Evolutionary conservation across 1,284 basidiomycete species (phyloP).

Genomic region (Cutaneotrichosporon cutaneum): DNA sequence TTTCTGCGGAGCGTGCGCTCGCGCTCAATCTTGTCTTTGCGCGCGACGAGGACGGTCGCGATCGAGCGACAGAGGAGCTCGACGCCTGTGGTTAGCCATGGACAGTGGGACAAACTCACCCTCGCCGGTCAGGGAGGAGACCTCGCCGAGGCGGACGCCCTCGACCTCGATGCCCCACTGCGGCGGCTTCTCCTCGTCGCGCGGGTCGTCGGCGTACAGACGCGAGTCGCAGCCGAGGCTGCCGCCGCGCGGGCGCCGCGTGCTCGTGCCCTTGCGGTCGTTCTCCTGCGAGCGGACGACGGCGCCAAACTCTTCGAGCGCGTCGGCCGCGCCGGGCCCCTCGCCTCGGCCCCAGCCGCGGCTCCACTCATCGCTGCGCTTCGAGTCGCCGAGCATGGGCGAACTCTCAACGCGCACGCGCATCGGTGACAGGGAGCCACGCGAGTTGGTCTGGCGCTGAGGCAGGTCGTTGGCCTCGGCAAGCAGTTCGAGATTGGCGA

Average conservation of each 20-base stretch:
- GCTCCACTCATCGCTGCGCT: conserved; percentile 45
- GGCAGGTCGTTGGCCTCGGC: conserved; percentile 35
- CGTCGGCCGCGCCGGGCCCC: conserved; percentile 42
- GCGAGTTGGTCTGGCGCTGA: conserved; percentile 9
- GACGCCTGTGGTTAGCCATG: conserved; percentile 30
- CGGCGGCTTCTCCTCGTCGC: conserved; percentile 23
- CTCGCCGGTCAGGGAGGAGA: conserved; percentile 44
- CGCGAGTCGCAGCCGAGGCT: conserved; percentile 44
- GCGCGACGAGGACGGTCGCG: conserved; percentile 42
- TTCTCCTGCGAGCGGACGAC: conserved; percentile 36
- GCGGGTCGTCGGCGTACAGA: conserved; percentile 23
- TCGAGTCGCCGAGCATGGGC: conserved; percentile 16
- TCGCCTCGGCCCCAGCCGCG: conserved; percentile 43
- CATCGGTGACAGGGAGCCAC: conserved; percentile 8
- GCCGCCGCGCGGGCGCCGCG: conserved; percentile 33
- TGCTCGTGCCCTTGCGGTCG: conserved; percentile 16
- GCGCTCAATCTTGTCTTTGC: conserved; percentile 49
- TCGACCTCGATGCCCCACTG: conserved; percentile 48
- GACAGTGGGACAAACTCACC: conserved; percentile 29
- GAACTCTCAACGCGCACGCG: conserved; percentile 28
- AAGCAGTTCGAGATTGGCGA: conserved; percentile 35
- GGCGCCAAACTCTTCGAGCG: conserved; percentile 46
- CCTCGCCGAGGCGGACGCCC: conserved; percentile 47
- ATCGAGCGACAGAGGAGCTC: conserved; percentile 50
- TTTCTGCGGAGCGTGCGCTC: conserved; percentile 42